These are phyloP conservation scores for Penicillium roqueforti DNA, from an alignment of 495 filamentous ascomycete species.

Conservation along the genomic window DNA sequence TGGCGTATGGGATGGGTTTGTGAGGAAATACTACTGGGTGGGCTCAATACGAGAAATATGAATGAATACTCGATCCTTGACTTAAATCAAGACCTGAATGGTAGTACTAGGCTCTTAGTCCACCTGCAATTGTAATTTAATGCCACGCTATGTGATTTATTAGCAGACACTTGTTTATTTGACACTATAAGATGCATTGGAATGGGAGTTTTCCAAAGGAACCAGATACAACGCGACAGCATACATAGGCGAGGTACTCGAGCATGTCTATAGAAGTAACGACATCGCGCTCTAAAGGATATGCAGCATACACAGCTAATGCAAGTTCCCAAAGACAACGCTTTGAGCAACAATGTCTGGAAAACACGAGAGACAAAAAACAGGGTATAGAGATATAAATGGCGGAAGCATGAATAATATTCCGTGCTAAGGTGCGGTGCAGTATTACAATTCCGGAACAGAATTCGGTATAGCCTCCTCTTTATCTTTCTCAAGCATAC, in stretches of 20 bases:
- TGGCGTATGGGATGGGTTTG: conserved; percentile 24
- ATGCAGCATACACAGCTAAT: conserved; percentile 7
- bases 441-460: conserved; percentile 14
- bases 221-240: neutral
- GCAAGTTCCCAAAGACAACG: neutral
- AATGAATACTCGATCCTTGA: conserved; percentile 13
- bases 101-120: neutral
- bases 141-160: neutral
- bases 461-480: conserved; percentile 22
- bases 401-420: neutral
- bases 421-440: conserved; percentile 3
- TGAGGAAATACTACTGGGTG: conserved; percentile 10
- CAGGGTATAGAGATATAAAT: conserved; percentile 10
- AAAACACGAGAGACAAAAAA: neutral
- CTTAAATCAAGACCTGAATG: neutral
- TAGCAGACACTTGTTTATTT: neutral
- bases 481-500: conserved; percentile 24
- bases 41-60: conserved; percentile 19
- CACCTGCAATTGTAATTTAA: neutral
- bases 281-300: neutral
- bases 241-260: neutral
- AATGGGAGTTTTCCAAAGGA: neutral
- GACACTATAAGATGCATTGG: neutral
- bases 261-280: neutral
- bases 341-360: neutral